A percentile compares a stretch with the other conserved stretches of the same genome.
phyloP scores from a whole-genome alignment of 1,284 basidiomycete genomes.

The Blastosporella zonata region DNA sequence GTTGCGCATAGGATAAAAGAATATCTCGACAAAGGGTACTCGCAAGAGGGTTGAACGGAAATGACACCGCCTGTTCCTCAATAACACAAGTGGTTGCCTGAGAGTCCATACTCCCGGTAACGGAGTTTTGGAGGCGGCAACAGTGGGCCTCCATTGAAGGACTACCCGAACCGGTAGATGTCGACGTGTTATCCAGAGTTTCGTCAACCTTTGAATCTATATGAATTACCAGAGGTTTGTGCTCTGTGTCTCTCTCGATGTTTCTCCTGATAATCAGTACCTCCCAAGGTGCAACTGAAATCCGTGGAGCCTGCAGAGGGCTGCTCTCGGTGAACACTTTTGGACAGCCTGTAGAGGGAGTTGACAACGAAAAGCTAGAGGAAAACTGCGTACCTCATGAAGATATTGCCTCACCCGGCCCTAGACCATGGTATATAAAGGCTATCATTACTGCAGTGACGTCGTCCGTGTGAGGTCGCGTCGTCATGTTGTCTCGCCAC shows the following conservation, averaged over 20 bases:
- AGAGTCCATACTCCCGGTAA: not conserved
- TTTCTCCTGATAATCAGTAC: too few species aligned
- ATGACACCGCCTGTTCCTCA: not conserved
- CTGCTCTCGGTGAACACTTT: not conserved
- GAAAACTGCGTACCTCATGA: not conserved
- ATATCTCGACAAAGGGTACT: slow-evolving; percentile 6
- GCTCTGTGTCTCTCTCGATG: not conserved
- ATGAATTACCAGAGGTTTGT: too few species aligned
- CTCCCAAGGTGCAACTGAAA: too few species aligned
- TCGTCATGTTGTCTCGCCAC: not conserved
- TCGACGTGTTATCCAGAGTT: too few species aligned
- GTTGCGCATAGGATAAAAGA: slow-evolving; percentile 2
- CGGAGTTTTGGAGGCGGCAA: too few species aligned
- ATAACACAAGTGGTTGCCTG: not conserved
- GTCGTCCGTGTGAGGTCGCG: not conserved
- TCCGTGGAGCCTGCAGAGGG: too few species aligned
- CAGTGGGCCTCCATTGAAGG: too few species aligned
- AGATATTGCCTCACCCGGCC: not conserved
- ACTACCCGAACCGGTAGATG: too few species aligned
- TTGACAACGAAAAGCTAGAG: not conserved
- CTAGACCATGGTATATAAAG: not conserved
- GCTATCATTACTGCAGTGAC: not conserved
- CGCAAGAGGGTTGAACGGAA: slow-evolving; percentile 2
- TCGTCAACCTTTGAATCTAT: too few species aligned
- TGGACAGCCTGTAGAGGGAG: not conserved